Evolutionary conservation across 306 rosid genomes (phyloP).

Genomic region (Ammopiptanthus mongolicus): DNA sequence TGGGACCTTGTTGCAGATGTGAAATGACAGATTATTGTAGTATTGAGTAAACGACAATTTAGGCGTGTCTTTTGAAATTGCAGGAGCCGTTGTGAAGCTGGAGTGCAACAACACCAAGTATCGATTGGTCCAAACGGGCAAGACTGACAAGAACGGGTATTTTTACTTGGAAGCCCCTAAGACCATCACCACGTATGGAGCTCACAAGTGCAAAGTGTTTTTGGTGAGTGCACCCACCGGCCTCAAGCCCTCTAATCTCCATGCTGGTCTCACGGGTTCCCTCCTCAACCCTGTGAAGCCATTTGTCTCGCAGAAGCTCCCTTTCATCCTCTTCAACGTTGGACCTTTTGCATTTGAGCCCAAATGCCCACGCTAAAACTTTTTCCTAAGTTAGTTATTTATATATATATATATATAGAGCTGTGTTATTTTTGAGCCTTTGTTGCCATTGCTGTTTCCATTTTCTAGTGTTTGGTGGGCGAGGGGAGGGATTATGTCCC

Average conservation of each 20-base stretch:
- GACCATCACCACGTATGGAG: constrained; percentile 46
- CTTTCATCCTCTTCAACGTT: constrained; percentile 50
- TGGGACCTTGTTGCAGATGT: neutral
- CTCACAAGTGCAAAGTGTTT: constrained; percentile 49
- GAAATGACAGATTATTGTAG: neutral
- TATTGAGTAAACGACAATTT: constrained; percentile 9
- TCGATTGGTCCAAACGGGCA: constrained; percentile 1
- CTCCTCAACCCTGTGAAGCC: constrained; percentile 38
- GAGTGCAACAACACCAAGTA: constrained; percentile 54
- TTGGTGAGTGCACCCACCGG: constrained; percentile 32
- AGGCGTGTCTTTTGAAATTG: neutral
- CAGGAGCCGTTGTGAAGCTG: constrained; percentile 56
- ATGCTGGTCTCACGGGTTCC: constrained; percentile 49
- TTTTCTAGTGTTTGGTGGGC: neutral
- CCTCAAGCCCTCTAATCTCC: constrained; percentile 36
- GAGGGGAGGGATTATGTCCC: neutral
- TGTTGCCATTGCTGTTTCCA: neutral
- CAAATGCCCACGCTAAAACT: constrained; percentile 22
- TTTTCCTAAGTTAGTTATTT: neutral
- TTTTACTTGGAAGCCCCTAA: constrained; percentile 50
- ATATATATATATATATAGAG: neutral
- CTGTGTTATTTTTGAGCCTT: neutral
- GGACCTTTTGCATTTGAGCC: constrained; percentile 68
- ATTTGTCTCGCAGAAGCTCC: constrained; percentile 20
- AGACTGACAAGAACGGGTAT: constrained; percentile 61